Evolutionary conservation across 192 early-diverging fungal species (phyloP).

Genomic region (Chytriomyces confervae): DNA sequence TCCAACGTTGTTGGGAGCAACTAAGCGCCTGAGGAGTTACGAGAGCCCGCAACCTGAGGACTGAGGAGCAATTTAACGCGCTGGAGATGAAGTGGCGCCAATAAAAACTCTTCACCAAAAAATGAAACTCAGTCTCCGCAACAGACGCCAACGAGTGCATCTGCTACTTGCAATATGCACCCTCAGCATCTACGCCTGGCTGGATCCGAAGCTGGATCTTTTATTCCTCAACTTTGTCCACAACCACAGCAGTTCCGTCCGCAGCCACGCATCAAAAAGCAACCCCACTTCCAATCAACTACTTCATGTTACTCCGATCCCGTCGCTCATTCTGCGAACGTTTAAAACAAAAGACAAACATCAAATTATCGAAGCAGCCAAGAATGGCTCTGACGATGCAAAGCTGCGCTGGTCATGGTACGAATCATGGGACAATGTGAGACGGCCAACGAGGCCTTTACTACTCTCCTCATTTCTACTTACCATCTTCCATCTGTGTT

Average conservation of each 20-base stretch:
- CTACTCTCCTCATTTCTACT: not conserved
- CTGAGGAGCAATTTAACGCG: no score
- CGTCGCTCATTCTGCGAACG: not conserved
- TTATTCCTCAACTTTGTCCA: not conserved
- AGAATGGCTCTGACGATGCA: not conserved
- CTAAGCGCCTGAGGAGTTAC: no score
- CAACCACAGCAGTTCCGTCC: not conserved
- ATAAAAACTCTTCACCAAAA: no score
- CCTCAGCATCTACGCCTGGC: no score
- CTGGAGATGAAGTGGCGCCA: no score
- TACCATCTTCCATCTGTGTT: not conserved
- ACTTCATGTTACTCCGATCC: not conserved
- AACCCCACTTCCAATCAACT: not conserved
- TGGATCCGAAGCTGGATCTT: not conserved
- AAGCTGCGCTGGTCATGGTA: not conserved
- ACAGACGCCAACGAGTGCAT: no score
- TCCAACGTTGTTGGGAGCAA: no score
- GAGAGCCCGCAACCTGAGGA: no score
- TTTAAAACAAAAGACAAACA: not conserved
- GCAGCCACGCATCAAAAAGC: not conserved
- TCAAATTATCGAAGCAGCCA: not conserved
- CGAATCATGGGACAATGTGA: not conserved
- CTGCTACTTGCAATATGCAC: no score
- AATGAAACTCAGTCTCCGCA: no score
- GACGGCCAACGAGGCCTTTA: not conserved